Evolutionary conservation across 2,329 filamentous ascomycete genomes (phyloP).

Genomic region (Alternaria tenuissima): DNA sequence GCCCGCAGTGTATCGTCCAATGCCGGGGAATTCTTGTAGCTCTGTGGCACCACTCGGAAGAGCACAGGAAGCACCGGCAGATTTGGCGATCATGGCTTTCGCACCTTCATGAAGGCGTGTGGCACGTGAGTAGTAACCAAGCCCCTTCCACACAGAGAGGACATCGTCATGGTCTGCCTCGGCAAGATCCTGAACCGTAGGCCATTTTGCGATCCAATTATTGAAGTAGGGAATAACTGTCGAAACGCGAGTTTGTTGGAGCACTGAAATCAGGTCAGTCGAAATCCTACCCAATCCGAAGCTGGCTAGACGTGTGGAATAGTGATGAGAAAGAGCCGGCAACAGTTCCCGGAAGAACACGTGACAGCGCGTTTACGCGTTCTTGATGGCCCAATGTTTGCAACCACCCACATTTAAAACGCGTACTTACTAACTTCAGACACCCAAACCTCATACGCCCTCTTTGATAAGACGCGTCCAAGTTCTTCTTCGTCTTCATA

Average conservation of each 20-base stretch:
- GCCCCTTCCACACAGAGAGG: conserved; percentile 65
- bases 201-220: conserved; percentile 68
- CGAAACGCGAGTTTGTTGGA: conserved; percentile 71
- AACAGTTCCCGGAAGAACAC: conserved; percentile 9
- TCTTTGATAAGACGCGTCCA: conserved; percentile 55
- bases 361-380: conserved; percentile 25
- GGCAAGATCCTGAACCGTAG: conserved; percentile 65
- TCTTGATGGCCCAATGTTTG: not conserved
- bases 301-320: not conserved
- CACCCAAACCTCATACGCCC: conserved; percentile 73
- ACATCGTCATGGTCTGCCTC: conserved; percentile 64
- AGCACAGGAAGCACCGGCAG: conserved; percentile 53
- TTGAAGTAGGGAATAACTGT: conserved; percentile 71
- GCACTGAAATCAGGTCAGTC: conserved; percentile 51
- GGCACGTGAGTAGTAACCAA: conserved; percentile 72
- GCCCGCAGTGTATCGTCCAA: conserved; percentile 70
- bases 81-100: conserved; percentile 55
- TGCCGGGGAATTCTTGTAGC: conserved; percentile 64
- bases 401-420: not conserved
- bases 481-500: conserved; percentile 42
- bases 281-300: not conserved
- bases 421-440: conserved; percentile 64
- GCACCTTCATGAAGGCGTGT: conserved; percentile 67
- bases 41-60: conserved; percentile 59
- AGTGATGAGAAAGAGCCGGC: not conserved